Evolutionary conservation across 352 stramenopile genomes (phyloP), one percentile per base, ranked within the genome.

Genomic region (Globisporangium okanoganense): DNA sequence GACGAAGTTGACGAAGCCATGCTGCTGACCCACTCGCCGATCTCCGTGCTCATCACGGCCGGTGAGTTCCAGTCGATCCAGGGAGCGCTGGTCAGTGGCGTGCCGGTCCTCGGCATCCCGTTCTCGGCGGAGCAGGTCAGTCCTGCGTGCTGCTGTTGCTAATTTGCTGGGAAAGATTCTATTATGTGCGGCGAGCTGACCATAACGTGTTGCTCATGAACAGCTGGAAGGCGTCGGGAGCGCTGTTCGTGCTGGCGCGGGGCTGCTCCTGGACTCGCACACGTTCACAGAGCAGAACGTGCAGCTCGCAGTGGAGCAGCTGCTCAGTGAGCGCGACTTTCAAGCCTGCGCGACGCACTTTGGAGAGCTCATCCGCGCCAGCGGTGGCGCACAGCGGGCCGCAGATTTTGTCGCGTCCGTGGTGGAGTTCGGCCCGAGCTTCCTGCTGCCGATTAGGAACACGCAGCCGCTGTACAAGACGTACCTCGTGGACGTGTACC

Each of bases 401-500:
- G 80, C 67, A 8, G 78, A 93, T 49, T 71, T 79, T 27, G 58
- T 95, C 16, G 60, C 81, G 41, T 74, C 76, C 1, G 73, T 92
- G 31, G 66, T 77, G 7, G 62, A 85, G 49, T 79, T 89, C 54
- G 83, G 79, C 50, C 57, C 75, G 16, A 48, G 27, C 49, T 78
- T 88, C 48, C 54, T 88, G 35, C 45, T 91, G 43, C 77, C 83
- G 0, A 74, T 70, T 48, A 71, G 70, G 58, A 88, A 82, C 60
- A 56, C 76, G 50, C 82, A 92, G 69, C 78, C 81, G 35, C 68
- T 92, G 16, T 86, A 90, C 79, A 92, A 90, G 73, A 91, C 78
- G 65, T 93, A 85, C 64, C 70, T 95, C 13, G 73, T 95, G 62
- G 86, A 94, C 61, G 86, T 94, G 52, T 94, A 94, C 62, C 62